phyloP scores from a whole-genome alignment of 495 filamentous ascomycete species.

The Daldinia loculata region DNA sequence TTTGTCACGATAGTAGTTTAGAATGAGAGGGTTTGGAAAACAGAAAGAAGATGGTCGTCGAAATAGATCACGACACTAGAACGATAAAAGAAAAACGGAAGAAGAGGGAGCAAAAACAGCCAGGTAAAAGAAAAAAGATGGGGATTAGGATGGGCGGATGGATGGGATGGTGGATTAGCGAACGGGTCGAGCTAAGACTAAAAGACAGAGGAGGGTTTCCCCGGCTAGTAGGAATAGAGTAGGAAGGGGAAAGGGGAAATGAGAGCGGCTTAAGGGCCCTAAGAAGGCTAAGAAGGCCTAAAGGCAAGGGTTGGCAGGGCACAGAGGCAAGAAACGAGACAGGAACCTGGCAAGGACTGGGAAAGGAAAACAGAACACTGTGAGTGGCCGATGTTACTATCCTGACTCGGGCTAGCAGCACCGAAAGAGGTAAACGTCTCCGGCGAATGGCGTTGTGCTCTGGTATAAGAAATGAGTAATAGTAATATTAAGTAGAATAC shows the following conservation, averaged over 20 bases:
- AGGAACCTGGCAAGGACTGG: slow-evolving; percentile 12
- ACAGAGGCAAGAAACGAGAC: slow-evolving; percentile 37
- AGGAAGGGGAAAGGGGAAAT: slow-evolving; percentile 34
- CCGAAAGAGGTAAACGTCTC: slow-evolving; percentile 35
- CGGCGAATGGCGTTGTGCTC: slow-evolving; percentile 39
- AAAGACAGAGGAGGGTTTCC: slow-evolving; percentile 24
- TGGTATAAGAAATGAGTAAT: slow-evolving; percentile 40
- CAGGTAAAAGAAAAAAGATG: slow-evolving; percentile 34
- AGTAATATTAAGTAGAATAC: slow-evolving; percentile 43
- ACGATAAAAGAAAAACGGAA: slow-evolving; percentile 18
- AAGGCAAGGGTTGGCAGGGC: slow-evolving; percentile 11
- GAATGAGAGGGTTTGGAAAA: slow-evolving; percentile 20
- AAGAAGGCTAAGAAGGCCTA: slow-evolving; percentile 20
- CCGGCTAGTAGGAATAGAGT: slow-evolving; percentile 22
- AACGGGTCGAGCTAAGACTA: slow-evolving; percentile 18
- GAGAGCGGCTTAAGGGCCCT: slow-evolving; percentile 36
- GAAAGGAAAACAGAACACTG: slow-evolving; percentile 16
- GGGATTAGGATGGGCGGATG: slow-evolving; percentile 28
- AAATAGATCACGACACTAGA: slow-evolving; percentile 23
- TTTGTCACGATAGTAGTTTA: slow-evolving; percentile 23
- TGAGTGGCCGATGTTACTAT: slow-evolving; percentile 40
- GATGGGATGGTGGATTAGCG: slow-evolving; percentile 32
- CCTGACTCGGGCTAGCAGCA: slow-evolving; percentile 39
- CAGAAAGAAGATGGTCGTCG: slow-evolving; percentile 33
- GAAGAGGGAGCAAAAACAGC: slow-evolving; percentile 26